Conservation (phyloP, 2,329 filamentous ascomycete genomes). For the Cladophialophora psammophila region DNA sequence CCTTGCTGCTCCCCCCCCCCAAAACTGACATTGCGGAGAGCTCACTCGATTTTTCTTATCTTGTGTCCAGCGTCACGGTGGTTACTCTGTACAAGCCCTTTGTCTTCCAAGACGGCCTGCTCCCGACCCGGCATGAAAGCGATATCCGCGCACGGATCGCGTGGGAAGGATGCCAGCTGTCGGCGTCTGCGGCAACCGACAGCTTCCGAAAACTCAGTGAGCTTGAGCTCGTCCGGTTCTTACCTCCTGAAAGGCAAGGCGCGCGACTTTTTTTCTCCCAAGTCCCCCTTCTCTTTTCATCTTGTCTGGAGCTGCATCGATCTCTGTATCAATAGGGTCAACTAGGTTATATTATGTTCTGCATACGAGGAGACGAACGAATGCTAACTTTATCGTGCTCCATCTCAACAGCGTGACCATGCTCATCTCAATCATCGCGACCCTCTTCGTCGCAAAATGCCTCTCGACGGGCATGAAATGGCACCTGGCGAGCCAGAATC, state of each 20-base stretch:
- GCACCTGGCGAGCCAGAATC: conserved; percentile 26
- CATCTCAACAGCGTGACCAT: conserved; percentile 13
- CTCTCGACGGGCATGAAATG: conserved; percentile 19
- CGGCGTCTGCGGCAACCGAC: conserved; percentile 23
- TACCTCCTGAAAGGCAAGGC: conserved; percentile 26
- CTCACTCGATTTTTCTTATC: not conserved
- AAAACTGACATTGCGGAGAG: not conserved
- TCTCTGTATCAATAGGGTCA: not conserved
- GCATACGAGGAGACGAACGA: not conserved
- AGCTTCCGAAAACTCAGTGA: conserved; percentile 20
- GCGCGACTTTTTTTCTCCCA: not conserved
- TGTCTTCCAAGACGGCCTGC: conserved; percentile 16
- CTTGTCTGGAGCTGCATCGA: not conserved
- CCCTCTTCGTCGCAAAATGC: conserved; percentile 23
- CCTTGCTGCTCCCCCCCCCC: not conserved
- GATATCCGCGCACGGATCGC: conserved; percentile 13
- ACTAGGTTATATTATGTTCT: not conserved
- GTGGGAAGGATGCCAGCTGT: conserved; percentile 19
- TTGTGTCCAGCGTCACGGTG: conserved; percentile 9
- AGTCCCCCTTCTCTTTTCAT: not conserved
- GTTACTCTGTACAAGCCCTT: conserved; percentile 26
- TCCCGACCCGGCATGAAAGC: conserved; percentile 9
- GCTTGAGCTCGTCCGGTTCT: conserved; percentile 18
- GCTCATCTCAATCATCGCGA: conserved; percentile 22
- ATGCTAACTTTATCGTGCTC: not conserved